Base-by-base conservation (phyloP, 345 rosid species). In the Gossypium rotundifolium region DNA sequence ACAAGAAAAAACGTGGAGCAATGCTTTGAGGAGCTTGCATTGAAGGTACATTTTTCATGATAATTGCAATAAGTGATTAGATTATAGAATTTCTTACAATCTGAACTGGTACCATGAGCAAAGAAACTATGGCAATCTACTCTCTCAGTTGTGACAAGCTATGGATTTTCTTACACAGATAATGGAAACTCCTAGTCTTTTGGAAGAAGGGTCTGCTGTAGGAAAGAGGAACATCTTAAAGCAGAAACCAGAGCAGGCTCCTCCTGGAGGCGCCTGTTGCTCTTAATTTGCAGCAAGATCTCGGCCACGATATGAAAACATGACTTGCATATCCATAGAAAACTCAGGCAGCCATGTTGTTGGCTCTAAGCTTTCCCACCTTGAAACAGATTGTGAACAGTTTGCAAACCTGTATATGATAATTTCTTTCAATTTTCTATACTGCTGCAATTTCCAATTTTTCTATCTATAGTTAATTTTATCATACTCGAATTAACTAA, bases 131-230 rank as follows among this genome's bases (percentile, higher is more conserved):
- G 63, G 38, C 45, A 13, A 64, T 22, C 42, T 70, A 16, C 16
- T 65, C 62, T 29, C 49, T 20, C 12, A 17, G 18, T 23, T 75
- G 67, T 79, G 29, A 69, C 51, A 7, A 1, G 22, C 13, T 25
- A 44, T 58, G 61, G 27, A 29, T 69, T 13, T 7, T 65, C 18
- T 38, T 59, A 68, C 77, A 94, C 77, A 94, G 98, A 95, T 95
- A 84, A 88, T 90, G 98, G 94, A 93, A 77, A 77, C 86, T 79
- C 99, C 99, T 44, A 88, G 94, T 85, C 99, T 95, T 73, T 64
- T 93, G 85, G 90, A 90, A 85, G 92, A 93, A 88, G 97, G 97
- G 73, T 91, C 94, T 16, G 88, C 80, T 27, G 88, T 72, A 9
- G 86, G 75, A 48, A 93, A 95, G 89, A 86, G 91, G 71, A 93